Conservation (phyloP, 768 basidiomycete species). For the Guyanaporus albipodus region DNA sequence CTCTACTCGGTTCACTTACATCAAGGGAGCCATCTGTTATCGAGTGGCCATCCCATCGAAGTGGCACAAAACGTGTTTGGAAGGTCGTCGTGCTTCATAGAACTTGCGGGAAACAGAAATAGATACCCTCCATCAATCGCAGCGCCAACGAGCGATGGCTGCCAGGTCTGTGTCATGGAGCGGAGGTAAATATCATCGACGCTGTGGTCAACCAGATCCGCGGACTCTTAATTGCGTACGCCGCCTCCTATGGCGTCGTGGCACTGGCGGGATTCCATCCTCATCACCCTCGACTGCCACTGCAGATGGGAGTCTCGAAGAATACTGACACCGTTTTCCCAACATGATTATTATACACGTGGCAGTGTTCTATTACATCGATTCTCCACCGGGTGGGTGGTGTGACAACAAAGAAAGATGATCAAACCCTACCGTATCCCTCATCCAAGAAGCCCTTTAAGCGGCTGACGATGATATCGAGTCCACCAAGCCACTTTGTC, state of each 20-base stretch:
- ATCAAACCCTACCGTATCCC: constrained; percentile 53
- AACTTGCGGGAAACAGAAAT: not conserved
- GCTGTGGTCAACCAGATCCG: constrained; percentile 12
- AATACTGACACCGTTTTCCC: not conserved
- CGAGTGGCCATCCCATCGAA: constrained; percentile 7
- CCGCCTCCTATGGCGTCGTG: constrained; percentile 11
- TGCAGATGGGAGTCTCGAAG: constrained; percentile 1
- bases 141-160: not conserved
- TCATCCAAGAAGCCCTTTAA: constrained; percentile 53
- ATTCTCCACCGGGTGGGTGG: constrained; percentile 19
- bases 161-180: not conserved
- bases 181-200: constrained; percentile 2
- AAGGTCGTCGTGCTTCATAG: not conserved
- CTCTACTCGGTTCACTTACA: not conserved
- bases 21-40: constrained; percentile 1
- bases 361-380: constrained; percentile 18
- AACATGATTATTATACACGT: constrained; percentile 9
- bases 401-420: not conserved
- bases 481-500: constrained; percentile 55
- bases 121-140: constrained; percentile 1
- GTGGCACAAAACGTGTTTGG: not conserved
- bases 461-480: constrained; percentile 52
- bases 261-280: not conserved
- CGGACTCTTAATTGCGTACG: constrained; percentile 13
- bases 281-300: not conserved